Evolutionary conservation across 495 filamentous ascomycete species (phyloP).

Genomic region (Penicillium manginii): DNA sequence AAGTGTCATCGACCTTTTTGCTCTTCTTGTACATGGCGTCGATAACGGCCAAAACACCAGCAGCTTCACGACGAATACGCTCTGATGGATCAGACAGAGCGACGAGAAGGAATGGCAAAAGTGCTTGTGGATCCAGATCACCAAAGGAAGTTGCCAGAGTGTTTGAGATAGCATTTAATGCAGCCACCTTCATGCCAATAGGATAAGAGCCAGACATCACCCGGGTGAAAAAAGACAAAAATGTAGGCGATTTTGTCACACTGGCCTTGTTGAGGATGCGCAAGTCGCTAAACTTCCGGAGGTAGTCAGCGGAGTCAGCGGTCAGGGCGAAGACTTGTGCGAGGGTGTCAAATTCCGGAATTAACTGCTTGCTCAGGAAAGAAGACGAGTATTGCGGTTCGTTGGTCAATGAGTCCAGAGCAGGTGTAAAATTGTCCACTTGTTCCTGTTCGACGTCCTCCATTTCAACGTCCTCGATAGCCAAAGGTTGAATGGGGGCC

Average conservation of each 20-base stretch:
- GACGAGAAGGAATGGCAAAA: constrained; percentile 75
- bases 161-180: constrained; percentile 62
- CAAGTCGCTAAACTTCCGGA: constrained; percentile 61
- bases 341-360: constrained; percentile 57
- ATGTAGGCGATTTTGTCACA: constrained; percentile 63
- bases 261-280: constrained; percentile 59
- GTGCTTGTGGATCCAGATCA: constrained; percentile 70
- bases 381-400: constrained; percentile 35
- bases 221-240: constrained; percentile 74
- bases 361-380: constrained; percentile 39
- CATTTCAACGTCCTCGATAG: constrained; percentile 58
- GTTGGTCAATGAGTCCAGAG: constrained; percentile 38
- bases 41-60: constrained; percentile 58
- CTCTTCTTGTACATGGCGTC: constrained; percentile 51
- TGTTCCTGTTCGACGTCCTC: constrained; percentile 41
- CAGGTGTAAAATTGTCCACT: constrained; percentile 43
- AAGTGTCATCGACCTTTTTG: constrained; percentile 36
- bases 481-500: constrained; percentile 39
- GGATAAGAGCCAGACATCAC: constrained; percentile 75
- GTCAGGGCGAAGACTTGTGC: constrained; percentile 66
- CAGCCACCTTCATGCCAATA: constrained; percentile 64
- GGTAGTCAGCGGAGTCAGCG: constrained; percentile 48
- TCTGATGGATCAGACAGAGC: constrained; percentile 74
- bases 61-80: constrained; percentile 74
- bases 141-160: constrained; percentile 54